Conservation (phyloP, 345 rosid genomes). For the Schrenkiella parvula region DNA sequence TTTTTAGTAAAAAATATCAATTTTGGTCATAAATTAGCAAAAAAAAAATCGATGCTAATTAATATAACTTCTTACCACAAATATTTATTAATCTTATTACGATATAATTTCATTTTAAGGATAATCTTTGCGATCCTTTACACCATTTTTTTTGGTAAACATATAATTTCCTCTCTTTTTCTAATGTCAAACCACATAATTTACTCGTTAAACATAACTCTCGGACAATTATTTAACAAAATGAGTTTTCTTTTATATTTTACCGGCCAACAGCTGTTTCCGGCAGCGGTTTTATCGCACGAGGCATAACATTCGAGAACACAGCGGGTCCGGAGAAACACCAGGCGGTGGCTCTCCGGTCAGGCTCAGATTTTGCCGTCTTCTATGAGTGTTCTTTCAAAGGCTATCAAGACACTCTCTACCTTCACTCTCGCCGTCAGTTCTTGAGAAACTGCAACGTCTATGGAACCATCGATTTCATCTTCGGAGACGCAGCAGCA, state of each 20-base stretch:
- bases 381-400: constrained; percentile 77
- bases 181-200: neutral
- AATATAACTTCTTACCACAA: too few species aligned
- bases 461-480: constrained; percentile 74
- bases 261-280: constrained; percentile 44
- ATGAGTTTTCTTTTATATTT: neutral
- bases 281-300: constrained; percentile 69
- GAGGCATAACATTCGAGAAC: constrained; percentile 75
- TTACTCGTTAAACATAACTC: neutral
- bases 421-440: constrained; percentile 72
- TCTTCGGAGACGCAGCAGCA: constrained; percentile 68
- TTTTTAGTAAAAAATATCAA: too few species aligned
- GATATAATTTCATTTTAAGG: neutral
- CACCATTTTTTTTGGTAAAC: neutral
- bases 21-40: too few species aligned
- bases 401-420: constrained; percentile 91
- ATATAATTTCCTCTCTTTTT: neutral
- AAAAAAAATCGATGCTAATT: too few species aligned
- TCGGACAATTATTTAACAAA: neutral
- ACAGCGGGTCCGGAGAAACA: constrained; percentile 81
- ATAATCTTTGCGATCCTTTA: too few species aligned
- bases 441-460: constrained; percentile 77
- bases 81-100: neutral
- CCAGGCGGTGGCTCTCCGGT: constrained; percentile 87
- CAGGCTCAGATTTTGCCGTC: constrained; percentile 73